phyloP scores from a whole-genome alignment of 805 yeast genomes.

The Candida alai region DNA sequence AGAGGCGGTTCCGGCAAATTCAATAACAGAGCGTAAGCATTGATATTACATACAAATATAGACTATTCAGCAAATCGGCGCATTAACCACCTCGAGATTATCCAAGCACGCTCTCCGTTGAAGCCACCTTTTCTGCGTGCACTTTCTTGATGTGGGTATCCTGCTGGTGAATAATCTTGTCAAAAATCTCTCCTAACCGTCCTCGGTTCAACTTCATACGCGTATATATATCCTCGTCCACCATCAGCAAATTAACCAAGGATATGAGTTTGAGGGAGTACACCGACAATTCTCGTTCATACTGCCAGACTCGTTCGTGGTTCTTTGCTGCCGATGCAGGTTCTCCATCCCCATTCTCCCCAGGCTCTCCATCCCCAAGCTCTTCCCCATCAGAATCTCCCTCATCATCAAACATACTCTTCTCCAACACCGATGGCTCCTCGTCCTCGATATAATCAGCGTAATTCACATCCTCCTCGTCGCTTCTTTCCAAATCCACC shows the following conservation, averaged over 20 bases:
- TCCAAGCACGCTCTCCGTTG: no score
- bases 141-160: slow-evolving; percentile 2
- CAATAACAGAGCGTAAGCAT: no score
- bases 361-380: slow-evolving; percentile 1
- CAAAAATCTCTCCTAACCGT: slow-evolving; percentile 32
- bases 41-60: no score
- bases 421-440: slow-evolving; percentile 2
- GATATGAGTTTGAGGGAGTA: slow-evolving; percentile 36
- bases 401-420: slow-evolving; percentile 14
- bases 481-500: slow-evolving; percentile 46
- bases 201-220: slow-evolving; percentile 37
- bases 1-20: no score
- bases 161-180: slow-evolving; percentile 16
- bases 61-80: no score
- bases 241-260: slow-evolving; percentile 30
- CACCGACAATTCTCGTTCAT: slow-evolving; percentile 40
- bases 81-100: no score
- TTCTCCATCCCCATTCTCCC: slow-evolving; percentile 3
- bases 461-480: slow-evolving; percentile 47
- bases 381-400: slow-evolving; percentile 13
- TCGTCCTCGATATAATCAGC: slow-evolving; percentile 18
- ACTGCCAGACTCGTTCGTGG: slow-evolving; percentile 24
- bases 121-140: background rate
- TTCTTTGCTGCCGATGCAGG: slow-evolving; percentile 1
- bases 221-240: slow-evolving; percentile 18